phyloP scores from a whole-genome alignment of 1,139 yeast species.

The Pichia sp. region DNA sequence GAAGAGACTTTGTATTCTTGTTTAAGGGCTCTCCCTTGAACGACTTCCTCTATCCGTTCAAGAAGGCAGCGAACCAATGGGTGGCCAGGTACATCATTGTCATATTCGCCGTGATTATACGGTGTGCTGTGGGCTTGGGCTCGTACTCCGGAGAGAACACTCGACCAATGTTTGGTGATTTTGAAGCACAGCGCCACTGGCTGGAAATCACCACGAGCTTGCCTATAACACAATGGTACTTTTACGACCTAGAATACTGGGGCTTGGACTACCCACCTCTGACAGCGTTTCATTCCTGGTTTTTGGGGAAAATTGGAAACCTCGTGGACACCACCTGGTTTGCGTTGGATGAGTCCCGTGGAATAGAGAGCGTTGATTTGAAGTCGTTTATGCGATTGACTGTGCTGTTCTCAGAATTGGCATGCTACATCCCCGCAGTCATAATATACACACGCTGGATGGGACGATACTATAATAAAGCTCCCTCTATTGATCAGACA shows the following conservation, averaged over 20 bases:
- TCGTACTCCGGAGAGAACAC: constrained; percentile 68
- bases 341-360: constrained; percentile 65
- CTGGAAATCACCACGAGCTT: constrained; percentile 80
- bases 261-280: constrained; percentile 97
- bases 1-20: constrained; percentile 26
- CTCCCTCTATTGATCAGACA: constrained; percentile 69
- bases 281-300: constrained; percentile 88
- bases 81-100: constrained; percentile 76
- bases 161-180: constrained; percentile 88
- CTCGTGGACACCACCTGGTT: constrained; percentile 71
- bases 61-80: constrained; percentile 83
- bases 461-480: constrained; percentile 49
- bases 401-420: constrained; percentile 68
- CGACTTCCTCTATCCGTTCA: constrained; percentile 55
- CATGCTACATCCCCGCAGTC: constrained; percentile 77
- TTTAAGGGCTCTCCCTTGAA: constrained; percentile 47
- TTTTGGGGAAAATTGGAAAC: constrained; percentile 69
- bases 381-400: constrained; percentile 83
- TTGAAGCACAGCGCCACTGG: constrained; percentile 99
- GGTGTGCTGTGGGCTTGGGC: constrained; percentile 87
- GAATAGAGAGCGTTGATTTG: constrained; percentile 60
- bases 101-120: constrained; percentile 66
- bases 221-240: constrained; percentile 80
- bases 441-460: constrained; percentile 63
- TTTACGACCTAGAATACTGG: constrained; percentile 87